Evolutionary conservation across 257 asterid species (phyloP).

Genomic region (Phtheirospermum japonicum): DNA sequence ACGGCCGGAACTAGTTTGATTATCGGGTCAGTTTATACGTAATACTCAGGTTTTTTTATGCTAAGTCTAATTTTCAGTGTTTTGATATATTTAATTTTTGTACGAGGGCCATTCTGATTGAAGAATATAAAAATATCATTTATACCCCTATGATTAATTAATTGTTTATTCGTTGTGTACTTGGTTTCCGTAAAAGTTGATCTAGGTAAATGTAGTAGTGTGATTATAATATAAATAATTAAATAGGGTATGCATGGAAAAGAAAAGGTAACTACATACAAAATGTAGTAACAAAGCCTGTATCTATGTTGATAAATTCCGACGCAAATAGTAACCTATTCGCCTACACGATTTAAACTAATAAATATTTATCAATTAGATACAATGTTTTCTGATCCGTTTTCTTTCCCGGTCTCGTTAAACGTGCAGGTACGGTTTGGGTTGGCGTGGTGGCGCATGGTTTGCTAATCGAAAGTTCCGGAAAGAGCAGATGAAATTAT

Average conservation of each 20-base stretch:
- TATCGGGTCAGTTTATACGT: slow-evolving; percentile 56
- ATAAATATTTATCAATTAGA: no score
- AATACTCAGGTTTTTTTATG: neutral
- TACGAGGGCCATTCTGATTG: neutral
- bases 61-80: neutral
- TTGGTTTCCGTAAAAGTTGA: no score
- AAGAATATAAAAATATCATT: neutral
- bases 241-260: no score
- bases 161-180: no score
- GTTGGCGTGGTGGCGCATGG: slow-evolving; percentile 93
- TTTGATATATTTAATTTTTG: neutral
- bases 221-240: no score
- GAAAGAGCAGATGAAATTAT: slow-evolving; percentile 69
- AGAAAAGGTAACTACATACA: no score
- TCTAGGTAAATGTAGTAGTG: no score
- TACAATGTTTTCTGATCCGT: neutral
- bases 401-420: neutral
- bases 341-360: no score
- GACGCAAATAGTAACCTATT: no score
- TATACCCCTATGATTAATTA: no score
- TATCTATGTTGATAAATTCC: no score
- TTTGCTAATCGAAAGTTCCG: slow-evolving; percentile 50
- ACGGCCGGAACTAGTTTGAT: slow-evolving; percentile 89
- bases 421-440: slow-evolving; percentile 64
- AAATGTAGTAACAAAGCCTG: no score